Percentiles rank a stretch among this genome's conserved stretches.
phyloP scores from a whole-genome alignment of 2,329 filamentous ascomycete species.

The Curvularia spicifera region DNA sequence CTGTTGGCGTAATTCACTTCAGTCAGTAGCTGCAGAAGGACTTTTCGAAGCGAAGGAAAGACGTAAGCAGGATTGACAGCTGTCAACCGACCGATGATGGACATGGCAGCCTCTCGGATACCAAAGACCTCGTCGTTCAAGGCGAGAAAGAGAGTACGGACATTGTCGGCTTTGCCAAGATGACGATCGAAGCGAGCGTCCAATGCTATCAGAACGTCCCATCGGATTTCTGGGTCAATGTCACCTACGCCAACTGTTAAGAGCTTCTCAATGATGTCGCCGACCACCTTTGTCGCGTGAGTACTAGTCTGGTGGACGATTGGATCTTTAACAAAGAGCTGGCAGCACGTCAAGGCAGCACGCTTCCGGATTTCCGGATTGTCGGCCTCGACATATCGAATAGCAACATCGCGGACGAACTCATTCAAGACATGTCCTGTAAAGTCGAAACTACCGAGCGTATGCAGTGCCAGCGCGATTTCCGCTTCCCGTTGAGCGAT shows the following conservation, averaged over 20 bases:
- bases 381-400: constrained; percentile 97
- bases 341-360: constrained; percentile 94
- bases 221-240: constrained; percentile 82
- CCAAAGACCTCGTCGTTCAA: constrained; percentile 93
- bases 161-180: constrained; percentile 96
- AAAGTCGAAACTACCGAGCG: constrained; percentile 97
- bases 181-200: constrained; percentile 95
- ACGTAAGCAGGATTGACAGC: constrained; percentile 95
- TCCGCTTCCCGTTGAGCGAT: constrained; percentile 82
- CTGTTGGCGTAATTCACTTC: constrained; percentile 97
- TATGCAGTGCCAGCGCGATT: constrained; percentile 91
- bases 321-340: constrained; percentile 94
- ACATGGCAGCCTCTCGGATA: constrained; percentile 92
- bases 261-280: constrained; percentile 96
- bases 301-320: constrained; percentile 98
- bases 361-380: constrained; percentile 92
- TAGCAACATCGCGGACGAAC: constrained; percentile 96
- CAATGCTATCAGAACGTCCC: constrained; percentile 85
- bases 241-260: constrained; percentile 95
- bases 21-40: constrained; percentile 93
- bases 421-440: constrained; percentile 89
- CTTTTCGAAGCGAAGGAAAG: constrained; percentile 92
- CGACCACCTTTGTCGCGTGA: constrained; percentile 94
- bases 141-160: constrained; percentile 91
- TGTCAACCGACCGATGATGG: constrained; percentile 92